These are phyloP conservation scores for Rosa lucieae DNA, from an alignment of 306 rosid genomes.

Conservation along the genomic window DNA sequence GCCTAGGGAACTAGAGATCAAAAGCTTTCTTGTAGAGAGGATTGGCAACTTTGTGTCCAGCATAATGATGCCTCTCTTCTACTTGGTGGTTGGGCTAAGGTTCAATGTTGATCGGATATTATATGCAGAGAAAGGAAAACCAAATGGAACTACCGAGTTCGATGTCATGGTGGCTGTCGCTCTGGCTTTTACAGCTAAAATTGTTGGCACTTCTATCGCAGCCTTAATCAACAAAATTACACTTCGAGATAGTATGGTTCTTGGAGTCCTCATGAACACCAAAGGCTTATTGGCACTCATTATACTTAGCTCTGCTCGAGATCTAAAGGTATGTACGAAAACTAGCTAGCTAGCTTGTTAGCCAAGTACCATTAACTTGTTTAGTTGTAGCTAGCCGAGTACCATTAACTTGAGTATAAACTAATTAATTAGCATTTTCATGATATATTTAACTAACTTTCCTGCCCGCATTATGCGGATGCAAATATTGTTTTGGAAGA, in stretches of 20 bases:
- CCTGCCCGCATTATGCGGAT: no score
- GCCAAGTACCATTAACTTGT: not conserved
- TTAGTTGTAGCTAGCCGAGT: no score
- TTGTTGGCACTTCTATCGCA: conserved; percentile 25
- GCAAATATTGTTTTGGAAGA: no score
- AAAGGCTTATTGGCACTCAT: conserved; percentile 32
- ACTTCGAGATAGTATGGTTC: conserved; percentile 25
- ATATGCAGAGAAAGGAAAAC: not conserved
- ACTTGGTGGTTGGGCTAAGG: conserved; percentile 24
- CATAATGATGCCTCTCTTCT: conserved; percentile 34
- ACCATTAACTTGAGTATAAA: no score
- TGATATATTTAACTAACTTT: no score
- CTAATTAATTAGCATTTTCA: no score
- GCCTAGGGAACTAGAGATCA: conserved; percentile 37
- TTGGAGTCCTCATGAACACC: conserved; percentile 40
- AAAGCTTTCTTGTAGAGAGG: conserved; percentile 25
- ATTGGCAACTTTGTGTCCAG: conserved; percentile 30
- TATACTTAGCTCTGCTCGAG: conserved; percentile 20
- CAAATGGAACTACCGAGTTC: not conserved
- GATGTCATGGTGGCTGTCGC: not conserved
- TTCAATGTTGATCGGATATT: not conserved
- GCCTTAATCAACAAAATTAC: conserved; percentile 27
- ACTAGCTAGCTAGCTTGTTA: no score
- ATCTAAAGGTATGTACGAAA: conserved; percentile 17
- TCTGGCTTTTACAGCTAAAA: conserved; percentile 20